Evolutionary conservation across 75 land plant species (phyloP).

Genomic region (Cupressus sempervirens): DNA sequence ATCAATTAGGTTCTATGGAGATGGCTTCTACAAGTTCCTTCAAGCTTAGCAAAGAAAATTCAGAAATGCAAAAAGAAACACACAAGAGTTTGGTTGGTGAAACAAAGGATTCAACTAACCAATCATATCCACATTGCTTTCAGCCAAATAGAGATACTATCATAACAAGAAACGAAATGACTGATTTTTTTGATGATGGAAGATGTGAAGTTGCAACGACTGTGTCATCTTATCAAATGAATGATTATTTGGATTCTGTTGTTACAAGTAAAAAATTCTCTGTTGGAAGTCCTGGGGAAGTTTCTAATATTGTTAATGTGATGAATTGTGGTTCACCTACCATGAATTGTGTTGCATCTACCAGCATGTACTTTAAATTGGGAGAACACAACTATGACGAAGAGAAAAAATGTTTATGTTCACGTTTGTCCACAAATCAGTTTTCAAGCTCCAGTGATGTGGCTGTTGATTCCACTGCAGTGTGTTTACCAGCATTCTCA

Average conservation of each 20-base stretch:
- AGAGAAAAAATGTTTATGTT: not conserved
- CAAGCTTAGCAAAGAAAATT: not conserved
- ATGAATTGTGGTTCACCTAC: not conserved
- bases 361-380: not conserved
- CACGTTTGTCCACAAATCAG: not conserved
- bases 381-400: not conserved
- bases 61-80: not conserved
- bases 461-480: not conserved
- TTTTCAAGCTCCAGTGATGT: conserved; percentile 5
- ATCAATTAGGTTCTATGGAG: not conserved
- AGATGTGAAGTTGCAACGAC: not conserved
- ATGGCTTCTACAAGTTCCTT: not conserved
- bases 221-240: conserved; percentile 5
- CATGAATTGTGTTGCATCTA: not conserved
- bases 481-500: not conserved
- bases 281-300: conserved; percentile 1
- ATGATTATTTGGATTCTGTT: conserved; percentile 8
- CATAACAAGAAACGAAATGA: not conserved
- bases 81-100: not conserved
- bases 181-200: conserved; percentile 4
- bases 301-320: not conserved
- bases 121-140: not conserved
- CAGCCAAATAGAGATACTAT: not conserved
- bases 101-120: not conserved
- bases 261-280: not conserved